phyloP scores from a whole-genome alignment of 192 early-diverging fungal species.

The Linnemannia exigua region DNA sequence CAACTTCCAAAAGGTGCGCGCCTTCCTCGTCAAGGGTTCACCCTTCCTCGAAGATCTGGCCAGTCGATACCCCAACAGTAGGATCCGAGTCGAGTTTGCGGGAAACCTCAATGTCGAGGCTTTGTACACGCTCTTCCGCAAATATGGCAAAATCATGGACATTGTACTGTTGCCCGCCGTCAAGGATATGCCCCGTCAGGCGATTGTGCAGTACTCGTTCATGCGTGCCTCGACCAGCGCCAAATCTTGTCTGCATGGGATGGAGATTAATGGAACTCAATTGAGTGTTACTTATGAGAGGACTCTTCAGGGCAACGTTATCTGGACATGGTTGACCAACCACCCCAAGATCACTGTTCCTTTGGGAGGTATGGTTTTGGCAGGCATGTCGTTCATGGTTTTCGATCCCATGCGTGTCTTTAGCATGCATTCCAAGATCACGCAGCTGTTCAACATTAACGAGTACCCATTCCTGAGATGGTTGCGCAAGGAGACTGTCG shows the following conservation, averaged over 20 bases:
- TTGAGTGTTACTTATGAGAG: constrained; percentile 75
- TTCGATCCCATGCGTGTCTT: constrained; percentile 96
- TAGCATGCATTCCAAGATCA: constrained; percentile 88
- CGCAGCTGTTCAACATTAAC: constrained; percentile 82
- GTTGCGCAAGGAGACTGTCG: constrained; percentile 69
- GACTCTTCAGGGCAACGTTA: constrained; percentile 54
- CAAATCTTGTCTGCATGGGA: constrained; percentile 90
- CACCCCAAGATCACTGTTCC: constrained; percentile 43
- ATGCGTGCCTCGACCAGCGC: constrained; percentile 91
- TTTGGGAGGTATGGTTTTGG: constrained; percentile 63
- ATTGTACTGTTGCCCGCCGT: constrained; percentile 67
- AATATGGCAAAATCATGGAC: constrained; percentile 87
- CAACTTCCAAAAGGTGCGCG: constrained; percentile 72
- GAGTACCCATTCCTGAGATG: constrained; percentile 70
- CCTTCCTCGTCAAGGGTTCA: constrained; percentile 77
- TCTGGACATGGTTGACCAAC: constrained; percentile 44
- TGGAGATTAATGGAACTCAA: constrained; percentile 75
- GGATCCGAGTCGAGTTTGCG: constrained; percentile 37
- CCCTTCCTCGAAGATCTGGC: constrained; percentile 84
- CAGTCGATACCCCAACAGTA: constrained; percentile 63
- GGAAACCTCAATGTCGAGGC: constrained; percentile 37
- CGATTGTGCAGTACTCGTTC: constrained; percentile 81
- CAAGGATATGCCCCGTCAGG: constrained; percentile 85
- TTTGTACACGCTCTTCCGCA: constrained; percentile 80
- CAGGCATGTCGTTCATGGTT: constrained; percentile 82